Conservation (phyloP, 352 stramenopile genomes). For the Phytopythium mirpurense region DNA sequence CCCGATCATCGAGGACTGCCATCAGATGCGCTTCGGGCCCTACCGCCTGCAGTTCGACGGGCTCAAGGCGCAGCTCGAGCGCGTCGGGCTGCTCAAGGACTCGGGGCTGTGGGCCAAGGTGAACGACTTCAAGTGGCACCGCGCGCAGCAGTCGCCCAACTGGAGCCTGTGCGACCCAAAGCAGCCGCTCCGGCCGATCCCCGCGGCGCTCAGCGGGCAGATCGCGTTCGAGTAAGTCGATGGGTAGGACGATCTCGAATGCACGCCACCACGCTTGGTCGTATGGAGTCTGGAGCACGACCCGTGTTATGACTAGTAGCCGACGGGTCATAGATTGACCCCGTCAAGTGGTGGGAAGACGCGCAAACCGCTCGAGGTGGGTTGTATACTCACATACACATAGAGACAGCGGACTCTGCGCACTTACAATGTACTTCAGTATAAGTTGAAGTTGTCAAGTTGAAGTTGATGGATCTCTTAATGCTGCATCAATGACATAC, state of each 20-base stretch:
- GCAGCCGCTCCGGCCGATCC: conserved; percentile 31
- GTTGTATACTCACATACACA: too few relatives aligned
- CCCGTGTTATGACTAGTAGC: too few relatives aligned
- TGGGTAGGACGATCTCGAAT: neutral
- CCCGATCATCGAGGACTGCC: conserved; percentile 90
- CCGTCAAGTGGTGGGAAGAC: too few relatives aligned
- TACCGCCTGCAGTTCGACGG: conserved; percentile 65
- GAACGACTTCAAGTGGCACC: conserved; percentile 92
- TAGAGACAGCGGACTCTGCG: too few relatives aligned
- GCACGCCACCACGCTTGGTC: too few relatives aligned
- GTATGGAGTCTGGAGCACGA: too few relatives aligned
- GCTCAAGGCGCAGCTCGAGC: conserved; percentile 56
- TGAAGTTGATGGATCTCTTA: too few relatives aligned
- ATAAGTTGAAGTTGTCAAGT: too few relatives aligned
- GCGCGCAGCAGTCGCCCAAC: conserved; percentile 81
- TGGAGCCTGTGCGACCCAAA: conserved; percentile 68
- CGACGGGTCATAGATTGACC: too few relatives aligned
- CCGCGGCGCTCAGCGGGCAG: conserved; percentile 22
- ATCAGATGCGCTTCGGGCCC: conserved; percentile 72
- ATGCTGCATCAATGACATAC: too few relatives aligned
- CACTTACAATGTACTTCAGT: too few relatives aligned
- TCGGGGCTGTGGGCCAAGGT: conserved; percentile 81
- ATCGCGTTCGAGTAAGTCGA: conserved; percentile 32
- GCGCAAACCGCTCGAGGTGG: too few relatives aligned
- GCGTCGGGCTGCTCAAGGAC: conserved; percentile 42